These are phyloP conservation scores for Cytospora chrysosperma DNA, from an alignment of 2,329 filamentous ascomycete genomes.

Conservation along the genomic window DNA sequence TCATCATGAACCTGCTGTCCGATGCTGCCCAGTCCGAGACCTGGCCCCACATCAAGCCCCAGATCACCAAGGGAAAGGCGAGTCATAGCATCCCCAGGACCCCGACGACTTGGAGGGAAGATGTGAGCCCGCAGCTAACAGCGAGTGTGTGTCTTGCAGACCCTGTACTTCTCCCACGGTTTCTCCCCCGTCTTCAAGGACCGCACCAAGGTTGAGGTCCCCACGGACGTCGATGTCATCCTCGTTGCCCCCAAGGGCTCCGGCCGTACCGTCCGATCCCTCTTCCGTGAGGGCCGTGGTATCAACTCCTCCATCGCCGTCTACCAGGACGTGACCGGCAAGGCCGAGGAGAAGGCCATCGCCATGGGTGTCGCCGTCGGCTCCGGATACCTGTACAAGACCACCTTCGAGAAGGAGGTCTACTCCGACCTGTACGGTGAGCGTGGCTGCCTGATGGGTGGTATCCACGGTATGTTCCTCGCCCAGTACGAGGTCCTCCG, in stretches of 20 bases:
- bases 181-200: constrained; percentile 99
- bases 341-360: constrained; percentile 96
- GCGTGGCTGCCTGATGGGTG: constrained; percentile 99
- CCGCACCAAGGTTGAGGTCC: constrained; percentile 97
- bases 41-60: constrained; percentile 97
- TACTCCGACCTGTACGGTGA: constrained; percentile 99
- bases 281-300: constrained; percentile 98
- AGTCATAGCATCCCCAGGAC: constrained; percentile 30
- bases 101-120: not conserved
- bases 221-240: constrained; percentile 96
- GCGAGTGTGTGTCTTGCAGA: constrained; percentile 51
- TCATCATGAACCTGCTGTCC: constrained; percentile 98
- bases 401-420: constrained; percentile 99
- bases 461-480: constrained; percentile 99
- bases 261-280: constrained; percentile 94
- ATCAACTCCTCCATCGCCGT: constrained; percentile 99
- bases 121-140: not conserved
- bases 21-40: constrained; percentile 99
- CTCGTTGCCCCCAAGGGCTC: constrained; percentile 99
- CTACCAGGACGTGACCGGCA: constrained; percentile 96
- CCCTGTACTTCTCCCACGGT: constrained; percentile 99
- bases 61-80: constrained; percentile 98
- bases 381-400: constrained; percentile 99
- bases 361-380: constrained; percentile 96
- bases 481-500: constrained; percentile 99